Base-by-base conservation (phyloP, 2,329 filamentous ascomycete genomes). In the Dothidotthia symphoricarpi region DNA sequence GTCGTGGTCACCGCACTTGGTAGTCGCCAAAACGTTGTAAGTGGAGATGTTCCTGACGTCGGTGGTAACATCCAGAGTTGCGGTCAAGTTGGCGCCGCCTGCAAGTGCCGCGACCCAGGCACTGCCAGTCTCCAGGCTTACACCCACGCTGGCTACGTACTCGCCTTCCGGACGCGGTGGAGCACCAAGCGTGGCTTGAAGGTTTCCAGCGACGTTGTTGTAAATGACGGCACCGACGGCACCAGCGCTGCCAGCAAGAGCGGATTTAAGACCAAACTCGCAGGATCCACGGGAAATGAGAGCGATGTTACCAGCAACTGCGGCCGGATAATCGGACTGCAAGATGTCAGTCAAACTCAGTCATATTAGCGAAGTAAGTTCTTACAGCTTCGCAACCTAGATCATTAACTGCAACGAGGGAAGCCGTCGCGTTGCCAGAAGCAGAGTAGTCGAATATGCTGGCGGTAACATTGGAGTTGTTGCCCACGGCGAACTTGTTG, bases 161-260 rank as follows among this genome's bases (percentile, higher is more conserved):
- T 69, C 57, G 3, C 71, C 70, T 17, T 69, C 61, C 1, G 69
- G 78, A 34, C 80, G 55, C 9, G 74, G 69, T 0, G 82, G 81
- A 0, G 69, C 72, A 9, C 83, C 85, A 3, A 93, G 72, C 1
- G 86, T 90, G 27, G 86, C 87, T 34, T 76, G 41, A 15, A 60
- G 34, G 7, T 28, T 64, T 1, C 80, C 85, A 1, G 75, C 67
- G 2, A 80, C 80, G 50, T 82, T 84, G 71, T 91, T 88, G 69
- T 86, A 90, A 33, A 93, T 74, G 11, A 93, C 68, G 1, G 82
- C 84, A 2, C 82, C 86, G 3, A 79, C 64, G 4, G 87, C 87
- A 14, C 86, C 85, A 1, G 84, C 84, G 32, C 71, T 74, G 28
- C 82, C 83, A 5, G 87, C 86, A 11, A 78, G 69, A 36, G 75